Evolutionary conservation across 371 early-diverging fungal genomes (phyloP).

Genomic region (Mortierella sp.): DNA sequence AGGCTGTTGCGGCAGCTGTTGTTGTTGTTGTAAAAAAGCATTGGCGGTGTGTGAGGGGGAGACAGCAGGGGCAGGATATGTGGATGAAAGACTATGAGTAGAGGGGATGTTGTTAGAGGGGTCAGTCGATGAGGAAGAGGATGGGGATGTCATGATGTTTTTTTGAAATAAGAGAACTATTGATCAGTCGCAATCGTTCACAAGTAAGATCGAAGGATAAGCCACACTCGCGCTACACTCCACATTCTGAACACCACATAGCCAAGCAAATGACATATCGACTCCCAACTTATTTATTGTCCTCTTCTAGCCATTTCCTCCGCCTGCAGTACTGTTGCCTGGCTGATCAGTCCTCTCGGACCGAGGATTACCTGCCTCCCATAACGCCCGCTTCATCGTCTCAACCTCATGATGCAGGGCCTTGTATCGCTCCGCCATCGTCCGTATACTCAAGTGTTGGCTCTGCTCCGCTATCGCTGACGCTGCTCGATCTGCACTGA

Average conservation of each 20-base stretch:
- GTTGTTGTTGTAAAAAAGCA: too few species aligned
- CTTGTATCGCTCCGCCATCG: slow-evolving; percentile 52
- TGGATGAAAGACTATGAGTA: not conserved
- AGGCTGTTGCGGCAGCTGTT: not conserved
- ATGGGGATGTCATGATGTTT: too few species aligned
- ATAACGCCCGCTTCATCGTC: slow-evolving; percentile 48
- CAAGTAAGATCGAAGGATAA: too few species aligned
- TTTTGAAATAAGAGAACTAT: too few species aligned
- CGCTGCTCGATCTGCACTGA: slow-evolving; percentile 23
- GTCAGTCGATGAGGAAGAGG: too few species aligned
- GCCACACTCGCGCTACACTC: too few species aligned
- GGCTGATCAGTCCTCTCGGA: slow-evolving; percentile 14
- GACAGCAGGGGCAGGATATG: not conserved
- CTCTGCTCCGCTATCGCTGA: slow-evolving; percentile 30
- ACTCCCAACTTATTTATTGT: too few species aligned
- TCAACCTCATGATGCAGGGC: slow-evolving; percentile 38
- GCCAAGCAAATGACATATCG: too few species aligned
- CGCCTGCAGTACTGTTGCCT: slow-evolving; percentile 7
- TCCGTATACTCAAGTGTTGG: slow-evolving; percentile 28
- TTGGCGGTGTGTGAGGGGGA: not conserved
- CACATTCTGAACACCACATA: too few species aligned
- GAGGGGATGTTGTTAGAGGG: too few species aligned
- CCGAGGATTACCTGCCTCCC: slow-evolving; percentile 39
- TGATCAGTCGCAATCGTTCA: too few species aligned
- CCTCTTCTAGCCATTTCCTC: slow-evolving; percentile 29